Percentiles rank a stretch among this genome's conserved stretches.
Evolutionary conservation across 192 early-diverging fungal species (phyloP).

Genomic region (Coemansia sp.): DNA sequence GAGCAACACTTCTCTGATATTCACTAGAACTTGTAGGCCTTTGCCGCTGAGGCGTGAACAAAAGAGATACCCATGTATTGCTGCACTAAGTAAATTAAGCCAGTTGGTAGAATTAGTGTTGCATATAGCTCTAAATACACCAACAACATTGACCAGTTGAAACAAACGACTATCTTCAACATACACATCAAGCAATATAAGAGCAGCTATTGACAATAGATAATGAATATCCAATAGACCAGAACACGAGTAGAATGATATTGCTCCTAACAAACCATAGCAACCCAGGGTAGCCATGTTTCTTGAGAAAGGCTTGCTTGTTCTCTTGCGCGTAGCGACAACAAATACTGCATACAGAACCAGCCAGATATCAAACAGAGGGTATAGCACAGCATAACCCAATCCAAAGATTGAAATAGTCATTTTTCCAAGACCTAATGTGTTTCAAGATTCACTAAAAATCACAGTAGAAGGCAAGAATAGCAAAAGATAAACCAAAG

Average conservation of each 20-base stretch:
- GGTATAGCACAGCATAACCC: too few relatives aligned
- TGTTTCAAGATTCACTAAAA: neutral
- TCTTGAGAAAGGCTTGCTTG: neutral
- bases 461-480: neutral
- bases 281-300: neutral
- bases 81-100: neutral
- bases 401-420: neutral
- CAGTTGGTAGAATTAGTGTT: neutral
- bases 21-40: neutral
- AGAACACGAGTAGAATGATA: neutral
- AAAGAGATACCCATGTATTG: conserved; percentile 4
- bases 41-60: conserved; percentile 12
- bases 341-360: neutral
- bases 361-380: too few relatives aligned
- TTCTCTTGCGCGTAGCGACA: neutral
- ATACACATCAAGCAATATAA: neutral
- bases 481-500: too few relatives aligned
- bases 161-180: neutral
- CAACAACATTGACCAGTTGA: neutral
- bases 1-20: conserved; percentile 2
- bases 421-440: neutral
- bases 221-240: neutral
- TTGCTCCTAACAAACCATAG: neutral
- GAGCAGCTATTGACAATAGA: neutral
- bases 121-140: neutral